Base-by-base conservation (phyloP, 768 basidiomycete genomes). In the Suillus alpinus region DNA sequence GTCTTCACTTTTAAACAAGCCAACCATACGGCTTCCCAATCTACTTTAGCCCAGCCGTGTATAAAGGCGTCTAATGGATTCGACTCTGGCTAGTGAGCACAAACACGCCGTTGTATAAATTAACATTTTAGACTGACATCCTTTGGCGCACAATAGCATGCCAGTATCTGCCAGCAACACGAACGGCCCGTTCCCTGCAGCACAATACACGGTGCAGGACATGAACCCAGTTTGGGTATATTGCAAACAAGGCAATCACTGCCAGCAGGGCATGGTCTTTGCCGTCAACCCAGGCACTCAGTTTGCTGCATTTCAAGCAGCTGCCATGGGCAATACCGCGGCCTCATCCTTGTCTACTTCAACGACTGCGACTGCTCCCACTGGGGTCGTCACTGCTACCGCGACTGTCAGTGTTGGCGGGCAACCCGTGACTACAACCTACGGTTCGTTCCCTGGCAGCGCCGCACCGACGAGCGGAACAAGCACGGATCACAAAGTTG, bases 251-350 rank as follows among this genome's bases (percentile, higher is more conserved):
- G 70, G 72, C 16, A 72, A 73, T 56, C 86, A 88, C 69, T 87
- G 86, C 59, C 77, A 78, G 44, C 69, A 75, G 37, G 85, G 86
- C 16, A 88, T 87, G 87, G 86, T 88, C 34, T 86, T 87, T 68
- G 83, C 85, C 29, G 73, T 87, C 65, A 89, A 89, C 68, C 81
- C 86, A 3, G 84, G 80, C 16, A 71, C 76, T 71, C 75, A 83
- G 26, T 80, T 87, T 61, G 69, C 75, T 5, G 79, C 80, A 4
- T 88, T 87, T 80, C 76, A 83, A 67, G 76, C 80, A 20, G 79
- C 80, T 20, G 86, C 85, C 12, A 78, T 75, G 51, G 81, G 71
- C 14, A 66, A 59, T 37, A 34, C 55, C 6, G 64, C 73, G 18
- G 46, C 63, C 2, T 58, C 67, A 34, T 53, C 68, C 26, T 32